Percentiles rank a stretch among this genome's conserved stretches.
phyloP scores from a whole-genome alignment of 495 filamentous ascomycete genomes.

The Peziza echinospora region DNA sequence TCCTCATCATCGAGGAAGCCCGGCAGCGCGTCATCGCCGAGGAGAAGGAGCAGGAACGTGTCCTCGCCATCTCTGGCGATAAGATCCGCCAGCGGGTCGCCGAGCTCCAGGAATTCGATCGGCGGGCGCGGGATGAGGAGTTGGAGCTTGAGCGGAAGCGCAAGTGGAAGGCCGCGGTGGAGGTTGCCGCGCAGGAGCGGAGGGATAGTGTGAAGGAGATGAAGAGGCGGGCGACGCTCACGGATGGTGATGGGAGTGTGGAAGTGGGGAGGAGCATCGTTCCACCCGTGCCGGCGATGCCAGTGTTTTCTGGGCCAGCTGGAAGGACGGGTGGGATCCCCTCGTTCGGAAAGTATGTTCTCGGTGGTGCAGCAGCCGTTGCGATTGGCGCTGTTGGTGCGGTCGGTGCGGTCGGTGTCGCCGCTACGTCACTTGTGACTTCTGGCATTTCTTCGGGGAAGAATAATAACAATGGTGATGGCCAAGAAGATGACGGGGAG shows the following conservation, averaged over 20 bases:
- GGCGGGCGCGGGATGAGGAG: not conserved
- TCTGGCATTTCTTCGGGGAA: too few species aligned
- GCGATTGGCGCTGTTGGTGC: not conserved
- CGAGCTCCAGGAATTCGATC: not conserved
- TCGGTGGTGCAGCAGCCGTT: constrained; percentile 1
- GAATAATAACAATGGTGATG: not conserved
- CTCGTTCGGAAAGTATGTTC: too few species aligned
- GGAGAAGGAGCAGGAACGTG: not conserved
- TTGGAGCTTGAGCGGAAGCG: too few species aligned
- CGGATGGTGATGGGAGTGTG: constrained; percentile 1
- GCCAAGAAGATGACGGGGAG: not conserved
- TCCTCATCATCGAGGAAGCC: constrained; percentile 4
- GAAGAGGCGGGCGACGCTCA: constrained; percentile 3
- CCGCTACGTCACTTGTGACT: too few species aligned
- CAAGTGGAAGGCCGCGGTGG: too few species aligned
- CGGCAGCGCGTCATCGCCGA: constrained; percentile 2
- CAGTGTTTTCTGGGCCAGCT: not conserved
- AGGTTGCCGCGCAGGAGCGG: too few species aligned
- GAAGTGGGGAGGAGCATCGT: not conserved
- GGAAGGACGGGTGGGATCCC: not conserved
- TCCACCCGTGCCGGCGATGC: not conserved
- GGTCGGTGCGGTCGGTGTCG: not conserved
- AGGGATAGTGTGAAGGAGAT: too few species aligned
- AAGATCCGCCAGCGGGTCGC: not conserved
- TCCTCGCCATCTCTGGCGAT: not conserved